Evolutionary conservation across 73 alveolate genomes (phyloP).

Genomic region (Paramecium pentaurelia): DNA sequence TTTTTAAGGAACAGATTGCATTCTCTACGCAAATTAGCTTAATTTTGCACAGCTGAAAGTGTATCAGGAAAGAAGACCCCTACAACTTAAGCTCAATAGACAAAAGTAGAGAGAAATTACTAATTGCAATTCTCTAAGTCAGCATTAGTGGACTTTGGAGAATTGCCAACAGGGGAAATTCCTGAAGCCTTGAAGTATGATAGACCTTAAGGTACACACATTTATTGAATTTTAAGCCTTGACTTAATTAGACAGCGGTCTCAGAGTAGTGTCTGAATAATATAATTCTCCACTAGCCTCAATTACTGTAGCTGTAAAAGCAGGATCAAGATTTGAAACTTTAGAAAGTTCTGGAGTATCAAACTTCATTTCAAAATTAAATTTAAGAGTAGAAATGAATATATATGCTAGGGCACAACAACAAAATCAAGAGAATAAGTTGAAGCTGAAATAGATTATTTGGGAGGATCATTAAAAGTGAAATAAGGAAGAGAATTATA

Average conservation of each 20-base stretch:
- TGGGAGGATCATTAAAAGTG: constrained; percentile 66
- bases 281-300: constrained; percentile 30
- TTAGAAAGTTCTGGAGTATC: constrained; percentile 74
- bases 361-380: constrained; percentile 67
- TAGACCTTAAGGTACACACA: constrained; percentile 74
- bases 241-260: constrained; percentile 43
- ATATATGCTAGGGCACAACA: constrained; percentile 68
- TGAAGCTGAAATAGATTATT: constrained; percentile 57
- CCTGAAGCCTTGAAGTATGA: constrained; percentile 86
- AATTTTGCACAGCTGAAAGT: constrained; percentile 37
- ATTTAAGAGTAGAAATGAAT: constrained; percentile 40
- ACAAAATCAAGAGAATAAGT: constrained; percentile 68
- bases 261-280: constrained; percentile 37
- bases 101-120: background rate
- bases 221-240: background rate
- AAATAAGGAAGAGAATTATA: constrained; percentile 72
- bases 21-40: constrained; percentile 30
- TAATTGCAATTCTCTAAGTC: constrained; percentile 74
- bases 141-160: constrained; percentile 79
- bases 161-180: constrained; percentile 80
- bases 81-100: background rate
- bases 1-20: constrained; percentile 26
- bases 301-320: constrained; percentile 67
- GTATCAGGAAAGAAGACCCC: constrained; percentile 23
- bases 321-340: constrained; percentile 86